Base-by-base conservation (phyloP, 2,329 filamentous ascomycete genomes). In the Colletotrichum sp. region DNA sequence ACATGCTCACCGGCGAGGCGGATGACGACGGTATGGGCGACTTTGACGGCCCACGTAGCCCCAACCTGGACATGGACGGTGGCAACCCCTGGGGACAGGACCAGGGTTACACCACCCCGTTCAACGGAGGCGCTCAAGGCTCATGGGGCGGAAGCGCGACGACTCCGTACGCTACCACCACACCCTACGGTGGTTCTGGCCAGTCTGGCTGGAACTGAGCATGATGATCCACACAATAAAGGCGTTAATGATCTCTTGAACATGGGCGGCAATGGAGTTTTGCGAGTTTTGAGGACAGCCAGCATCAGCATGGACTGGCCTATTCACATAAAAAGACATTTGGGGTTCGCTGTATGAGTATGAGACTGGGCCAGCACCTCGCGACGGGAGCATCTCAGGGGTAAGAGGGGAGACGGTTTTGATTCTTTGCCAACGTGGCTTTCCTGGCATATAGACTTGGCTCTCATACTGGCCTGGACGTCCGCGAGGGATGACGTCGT, bases 41-140 rank as follows among this genome's bases (percentile, higher is more conserved):
- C 74, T 91, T 91, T 78, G 90, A 91, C 79, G 93, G 92, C 2
- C 92, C 92, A 4, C 90, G 92, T 77, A 94, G 92, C 81, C 93
- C 93, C 13, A 92, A 93, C 77, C 86, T 87, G 85, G 91, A 89
- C 83, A 88, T 93, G 89, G 86, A 91, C 71, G 91, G 88, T 24
- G 88, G 87, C 70, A 88, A 87, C 24, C 89, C 88, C 30, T 92
- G 91, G 86, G 68, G 68, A 7, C 89, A 90, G 78, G 90, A 90
- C 59, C 90, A 92, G 74, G 94, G 93, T 43, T 95, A 92, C 82
- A 93, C 92, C 12, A 95, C 94, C 10, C 92, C 94, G 1, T 95
- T 93, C 80, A 88, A 85, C 79, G 87, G 86, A 26, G 91, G 90
- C 28, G 89, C 86, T 68, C 87, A 90, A 76, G 94, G 91, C 81